These are phyloP conservation scores for Lepidium sativum DNA, from an alignment of 345 rosid species.

Conservation along the genomic window DNA sequence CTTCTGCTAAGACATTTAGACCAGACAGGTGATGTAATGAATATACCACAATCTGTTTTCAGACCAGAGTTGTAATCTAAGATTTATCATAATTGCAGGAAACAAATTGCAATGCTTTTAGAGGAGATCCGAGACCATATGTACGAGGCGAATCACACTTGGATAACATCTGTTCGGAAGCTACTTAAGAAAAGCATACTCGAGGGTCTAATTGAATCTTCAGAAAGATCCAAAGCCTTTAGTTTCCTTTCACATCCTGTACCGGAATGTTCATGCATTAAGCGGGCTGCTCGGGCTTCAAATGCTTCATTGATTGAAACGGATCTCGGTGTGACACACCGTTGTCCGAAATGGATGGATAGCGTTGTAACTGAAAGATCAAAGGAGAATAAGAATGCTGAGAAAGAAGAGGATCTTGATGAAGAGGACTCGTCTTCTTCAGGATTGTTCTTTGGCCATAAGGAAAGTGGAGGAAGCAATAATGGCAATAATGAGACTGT, in stretches of 20 bases:
- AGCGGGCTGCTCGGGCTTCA: slow-evolving; percentile 12
- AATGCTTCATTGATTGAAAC: slow-evolving; percentile 39
- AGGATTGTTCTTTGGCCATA: slow-evolving; percentile 49
- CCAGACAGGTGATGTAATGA: slow-evolving; percentile 65
- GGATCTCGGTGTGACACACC: slow-evolving; percentile 46
- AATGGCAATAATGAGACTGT: slow-evolving; percentile 47
- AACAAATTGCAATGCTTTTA: slow-evolving; percentile 50
- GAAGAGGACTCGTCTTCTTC: slow-evolving; percentile 63
- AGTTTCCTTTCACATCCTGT: slow-evolving; percentile 78
- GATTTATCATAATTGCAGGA: slow-evolving; percentile 33
- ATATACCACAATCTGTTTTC: neutral
- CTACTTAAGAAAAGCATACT: slow-evolving; percentile 61
- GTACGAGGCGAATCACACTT: slow-evolving; percentile 75
- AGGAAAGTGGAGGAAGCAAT: slow-evolving; percentile 23
- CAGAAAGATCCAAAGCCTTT: slow-evolving; percentile 39
- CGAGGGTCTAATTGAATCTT: slow-evolving; percentile 57
- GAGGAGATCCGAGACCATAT: slow-evolving; percentile 56
- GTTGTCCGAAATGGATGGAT: slow-evolving; percentile 81
- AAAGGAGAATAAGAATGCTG: slow-evolving; percentile 51
- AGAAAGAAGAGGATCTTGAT: slow-evolving; percentile 71
- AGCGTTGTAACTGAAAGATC: slow-evolving; percentile 23
- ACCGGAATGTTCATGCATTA: slow-evolving; percentile 82
- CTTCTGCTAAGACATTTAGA: slow-evolving; percentile 70
- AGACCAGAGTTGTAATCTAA: neutral
- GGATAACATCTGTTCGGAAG: slow-evolving; percentile 65